Evolutionary conservation across 805 yeast species (phyloP), one percentile per base, ranked within the genome.

Genomic region (Zygosaccharomyces bisporus): DNA sequence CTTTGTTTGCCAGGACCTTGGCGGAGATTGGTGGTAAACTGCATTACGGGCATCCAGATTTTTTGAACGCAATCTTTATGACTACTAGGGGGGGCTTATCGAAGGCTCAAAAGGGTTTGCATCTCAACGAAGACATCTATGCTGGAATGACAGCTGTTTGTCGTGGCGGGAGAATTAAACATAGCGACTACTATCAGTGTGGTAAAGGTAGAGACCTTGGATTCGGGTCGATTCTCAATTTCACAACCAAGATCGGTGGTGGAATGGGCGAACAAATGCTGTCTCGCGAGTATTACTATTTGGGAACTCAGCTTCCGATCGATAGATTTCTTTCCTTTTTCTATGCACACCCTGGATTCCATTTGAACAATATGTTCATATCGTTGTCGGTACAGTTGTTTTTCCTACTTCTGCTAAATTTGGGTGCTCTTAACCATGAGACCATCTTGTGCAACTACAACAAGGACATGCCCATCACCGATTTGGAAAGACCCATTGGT

Each of bases 231-330:
- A 89, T 91, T 52, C 71, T 91, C 54, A 91, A 90, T 60, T 91
- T 91, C 70, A 91, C 96, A 0, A 84, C 96, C 2, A 91, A 91
- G 68, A 90, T 91, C 61, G 98, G 98, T 2, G 93, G 96, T 34
- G 98, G 98, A 40, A 91, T 91, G 98, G 98, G 98, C 6, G 98
- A 91, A 62, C 98, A 91, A 64, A 76, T 90, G 64, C 68, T 91
- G 25, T 87, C 96, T 4, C 75, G 98, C 57, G 98, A 91, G 58
- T 88, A 90, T 66, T 91, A 83, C 63, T 88, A 86, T 64, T 65
- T 91, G 48, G 97, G 98, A 1, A 87, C 96, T 2, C 87, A 81
- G 55, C 70, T 91, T 43, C 95, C 96, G 2, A 73, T 90, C 34
- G 97, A 91, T 62, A 68, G 96, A 39, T 90, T 91, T 68, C 67